phyloP scores from a whole-genome alignment of 2,329 filamentous ascomycete species.

The Sporothrix brasiliensis region DNA sequence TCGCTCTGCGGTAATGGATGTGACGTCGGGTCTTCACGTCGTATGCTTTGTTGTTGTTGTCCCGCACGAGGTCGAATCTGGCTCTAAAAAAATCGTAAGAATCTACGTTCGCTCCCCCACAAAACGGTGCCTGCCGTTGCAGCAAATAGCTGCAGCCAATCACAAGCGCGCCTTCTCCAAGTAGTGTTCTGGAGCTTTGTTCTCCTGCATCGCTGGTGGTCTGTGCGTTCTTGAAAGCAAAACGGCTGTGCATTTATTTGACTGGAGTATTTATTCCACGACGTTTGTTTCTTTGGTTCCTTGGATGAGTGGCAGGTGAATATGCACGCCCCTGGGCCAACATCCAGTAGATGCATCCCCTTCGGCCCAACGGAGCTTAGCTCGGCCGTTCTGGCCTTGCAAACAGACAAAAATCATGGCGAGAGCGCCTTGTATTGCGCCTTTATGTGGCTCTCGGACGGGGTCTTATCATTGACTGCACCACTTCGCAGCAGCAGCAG shows the following conservation, averaged over 20 bases:
- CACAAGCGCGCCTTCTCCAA: conserved; percentile 1
- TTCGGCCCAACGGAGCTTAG: conserved; percentile 13
- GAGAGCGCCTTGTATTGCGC: not conserved
- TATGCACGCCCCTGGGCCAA: conserved; percentile 21
- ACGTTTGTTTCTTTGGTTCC: not conserved
- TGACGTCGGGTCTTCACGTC: conserved; percentile 4
- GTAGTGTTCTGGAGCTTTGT: conserved; percentile 22
- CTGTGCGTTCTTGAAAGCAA: conserved; percentile 28
- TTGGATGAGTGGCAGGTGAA: not conserved
- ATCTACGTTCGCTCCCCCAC: conserved; percentile 25
- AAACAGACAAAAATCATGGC: not conserved
- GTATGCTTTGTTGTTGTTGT: not conserved
- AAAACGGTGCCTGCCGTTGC: conserved; percentile 5
- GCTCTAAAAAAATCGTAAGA: conserved; percentile 1
- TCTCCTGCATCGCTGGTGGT: conserved; percentile 31
- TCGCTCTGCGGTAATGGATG: not conserved
- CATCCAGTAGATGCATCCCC: not conserved
- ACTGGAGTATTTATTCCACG: not conserved
- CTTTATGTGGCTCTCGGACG: not conserved
- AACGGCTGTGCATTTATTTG: conserved; percentile 1
- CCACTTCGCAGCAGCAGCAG: not conserved
- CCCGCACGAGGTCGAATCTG: not conserved
- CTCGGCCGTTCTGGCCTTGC: not conserved
- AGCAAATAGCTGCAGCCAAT: conserved; percentile 25
- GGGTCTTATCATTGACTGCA: not conserved